phyloP scores from a whole-genome alignment of 352 stramenopile species.

The Globisporangium nodosum region DNA sequence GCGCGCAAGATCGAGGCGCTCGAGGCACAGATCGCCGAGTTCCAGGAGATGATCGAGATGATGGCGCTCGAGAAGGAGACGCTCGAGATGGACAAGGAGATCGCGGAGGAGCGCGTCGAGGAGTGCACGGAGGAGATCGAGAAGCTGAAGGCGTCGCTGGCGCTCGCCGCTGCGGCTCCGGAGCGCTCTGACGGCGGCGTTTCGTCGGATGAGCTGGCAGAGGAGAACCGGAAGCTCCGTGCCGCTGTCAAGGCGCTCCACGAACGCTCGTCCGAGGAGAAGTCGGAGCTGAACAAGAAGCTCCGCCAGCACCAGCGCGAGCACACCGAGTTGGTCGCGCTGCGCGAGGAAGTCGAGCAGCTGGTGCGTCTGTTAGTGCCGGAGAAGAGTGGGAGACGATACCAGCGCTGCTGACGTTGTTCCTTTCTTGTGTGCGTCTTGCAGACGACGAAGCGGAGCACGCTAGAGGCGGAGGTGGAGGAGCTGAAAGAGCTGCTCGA shows the following conservation, averaged over 20 bases:
- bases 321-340: constrained; percentile 49
- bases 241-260: constrained; percentile 79
- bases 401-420: background rate
- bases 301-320: constrained; percentile 71
- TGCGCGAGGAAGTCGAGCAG: constrained; percentile 71
- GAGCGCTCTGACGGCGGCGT: constrained; percentile 26
- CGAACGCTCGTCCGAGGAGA: constrained; percentile 72
- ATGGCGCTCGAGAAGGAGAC: constrained; percentile 86
- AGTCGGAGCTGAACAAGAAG: constrained; percentile 76
- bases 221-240: constrained; percentile 84
- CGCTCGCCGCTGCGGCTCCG: constrained; percentile 35
- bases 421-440: background rate
- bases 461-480: constrained; percentile 59
- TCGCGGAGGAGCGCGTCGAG: constrained; percentile 77
- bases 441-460: constrained; percentile 50
- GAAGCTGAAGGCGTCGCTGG: constrained; percentile 60
- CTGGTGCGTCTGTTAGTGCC: constrained; percentile 25
- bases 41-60: constrained; percentile 82
- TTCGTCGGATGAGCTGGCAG: constrained; percentile 35
- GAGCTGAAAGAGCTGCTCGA: constrained; percentile 86
- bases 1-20: constrained; percentile 66
- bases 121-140: constrained; percentile 70
- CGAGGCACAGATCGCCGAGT: constrained; percentile 58
- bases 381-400: no score
- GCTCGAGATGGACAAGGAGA: constrained; percentile 86